These are phyloP conservation scores for Rhizophagus clarus DNA, from an alignment of 192 early-diverging fungal genomes.

Conservation along the genomic window DNA sequence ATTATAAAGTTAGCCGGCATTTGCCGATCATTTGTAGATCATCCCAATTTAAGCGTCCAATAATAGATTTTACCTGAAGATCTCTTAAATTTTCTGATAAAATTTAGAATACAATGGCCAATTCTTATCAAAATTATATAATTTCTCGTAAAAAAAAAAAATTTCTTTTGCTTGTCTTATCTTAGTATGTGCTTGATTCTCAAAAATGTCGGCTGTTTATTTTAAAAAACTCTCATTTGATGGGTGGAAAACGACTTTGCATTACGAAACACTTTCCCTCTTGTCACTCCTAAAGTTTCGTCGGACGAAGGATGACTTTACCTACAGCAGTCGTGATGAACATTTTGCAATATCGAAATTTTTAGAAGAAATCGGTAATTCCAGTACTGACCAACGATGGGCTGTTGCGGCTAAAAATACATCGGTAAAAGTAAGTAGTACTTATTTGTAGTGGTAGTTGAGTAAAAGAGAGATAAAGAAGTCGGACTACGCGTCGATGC, in stretches of 20 bases:
- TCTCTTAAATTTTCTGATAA: too few species aligned
- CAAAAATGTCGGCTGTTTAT: too few species aligned
- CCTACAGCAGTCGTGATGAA: neutral
- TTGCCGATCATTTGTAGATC: too few species aligned
- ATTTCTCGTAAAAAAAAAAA: too few species aligned
- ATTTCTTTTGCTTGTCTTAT: too few species aligned
- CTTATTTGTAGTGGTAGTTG: conserved; percentile 10
- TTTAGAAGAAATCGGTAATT: neutral
- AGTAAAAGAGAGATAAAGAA: neutral
- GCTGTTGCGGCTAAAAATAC: neutral
- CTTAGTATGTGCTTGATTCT: too few species aligned
- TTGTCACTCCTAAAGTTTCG: conserved; percentile 6
- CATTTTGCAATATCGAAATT: conserved; percentile 23
- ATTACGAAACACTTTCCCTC: neutral
- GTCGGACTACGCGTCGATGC: neutral
- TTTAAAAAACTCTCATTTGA: too few species aligned
- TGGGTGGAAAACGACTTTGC: neutral
- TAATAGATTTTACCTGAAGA: too few species aligned
- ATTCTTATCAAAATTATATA: too few species aligned
- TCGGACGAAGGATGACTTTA: conserved; percentile 1
- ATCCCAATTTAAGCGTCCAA: too few species aligned
- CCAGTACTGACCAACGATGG: neutral
- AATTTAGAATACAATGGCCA: too few species aligned
- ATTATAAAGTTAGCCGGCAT: too few species aligned
- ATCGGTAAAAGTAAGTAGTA: conserved; percentile 17